Percentiles rank a stretch among this genome's conserved stretches.
These are phyloP conservation scores for Camellia lanceoleosa DNA, from an alignment of 148 eudicot genomes.

Conservation along the genomic window DNA sequence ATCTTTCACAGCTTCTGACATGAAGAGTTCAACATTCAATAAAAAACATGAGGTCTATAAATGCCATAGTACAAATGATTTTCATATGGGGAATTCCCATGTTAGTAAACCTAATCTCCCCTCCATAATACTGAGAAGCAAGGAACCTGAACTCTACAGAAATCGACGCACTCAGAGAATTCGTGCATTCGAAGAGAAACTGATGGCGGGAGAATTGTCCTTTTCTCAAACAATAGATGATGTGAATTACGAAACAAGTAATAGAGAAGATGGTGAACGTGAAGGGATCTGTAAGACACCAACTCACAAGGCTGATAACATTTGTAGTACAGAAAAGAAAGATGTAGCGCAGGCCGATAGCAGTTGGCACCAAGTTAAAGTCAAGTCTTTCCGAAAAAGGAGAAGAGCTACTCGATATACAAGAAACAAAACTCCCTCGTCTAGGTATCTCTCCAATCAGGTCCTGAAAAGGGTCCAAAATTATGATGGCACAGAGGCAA, in stretches of 20 bases:
- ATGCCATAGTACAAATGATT: conserved; percentile 18
- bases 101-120: conserved; percentile 46
- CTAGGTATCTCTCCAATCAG: conserved; percentile 17
- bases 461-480: conserved; percentile 9
- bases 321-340: conserved; percentile 23
- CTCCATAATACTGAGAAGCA: conserved; percentile 57
- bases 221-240: conserved; percentile 29
- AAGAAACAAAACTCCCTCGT: conserved; percentile 25
- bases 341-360: conserved; percentile 12
- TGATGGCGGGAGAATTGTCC: conserved; percentile 40
- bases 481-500: conserved; percentile 12
- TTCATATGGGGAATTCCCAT: conserved; percentile 18
- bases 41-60: conserved; percentile 15
- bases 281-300: conserved; percentile 21
- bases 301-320: conserved; percentile 13
- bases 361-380: conserved; percentile 8
- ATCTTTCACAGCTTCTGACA: conserved; percentile 19
- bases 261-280: conserved; percentile 28
- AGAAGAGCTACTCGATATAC: conserved; percentile 27
- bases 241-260: conserved; percentile 23
- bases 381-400: conserved; percentile 21
- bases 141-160: conserved; percentile 52
- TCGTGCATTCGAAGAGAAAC: conserved; percentile 61
- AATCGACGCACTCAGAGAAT: conserved; percentile 83
- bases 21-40: conserved; percentile 1